Evolutionary conservation across 345 rosid species (phyloP).

Genomic region (Kernera saxatilis): DNA sequence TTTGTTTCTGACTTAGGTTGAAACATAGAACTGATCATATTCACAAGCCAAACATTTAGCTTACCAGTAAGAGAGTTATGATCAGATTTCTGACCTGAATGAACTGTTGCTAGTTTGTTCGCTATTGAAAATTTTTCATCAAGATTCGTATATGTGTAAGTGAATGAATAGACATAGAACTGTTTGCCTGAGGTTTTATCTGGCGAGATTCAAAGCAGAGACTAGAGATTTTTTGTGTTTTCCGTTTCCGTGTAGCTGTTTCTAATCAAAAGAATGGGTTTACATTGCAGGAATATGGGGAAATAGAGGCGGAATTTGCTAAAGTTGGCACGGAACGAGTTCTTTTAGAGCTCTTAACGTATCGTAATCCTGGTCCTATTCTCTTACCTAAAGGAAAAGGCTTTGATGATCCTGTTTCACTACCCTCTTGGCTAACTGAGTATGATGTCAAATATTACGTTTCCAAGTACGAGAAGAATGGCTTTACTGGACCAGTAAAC

Average conservation of each 20-base stretch:
- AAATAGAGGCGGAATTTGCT: conserved; percentile 56
- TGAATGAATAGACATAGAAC: neutral
- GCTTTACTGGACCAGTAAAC: conserved; percentile 78
- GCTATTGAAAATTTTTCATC: neutral
- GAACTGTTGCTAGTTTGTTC: neutral
- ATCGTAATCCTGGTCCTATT: conserved; percentile 49
- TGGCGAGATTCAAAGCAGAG: neutral
- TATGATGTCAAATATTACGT: conserved; percentile 45
- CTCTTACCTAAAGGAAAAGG: conserved; percentile 50
- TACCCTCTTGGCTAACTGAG: conserved; percentile 72
- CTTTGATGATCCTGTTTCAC: conserved; percentile 32
- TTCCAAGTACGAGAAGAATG: conserved; percentile 50
- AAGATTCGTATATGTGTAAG: neutral
- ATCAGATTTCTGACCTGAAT: neutral
- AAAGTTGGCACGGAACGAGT: conserved; percentile 42
- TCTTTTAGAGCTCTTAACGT: conserved; percentile 42
- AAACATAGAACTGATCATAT: neutral
- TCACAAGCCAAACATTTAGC: neutral
- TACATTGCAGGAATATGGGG: conserved; percentile 51
- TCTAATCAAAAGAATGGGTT: neutral
- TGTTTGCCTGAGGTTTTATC: neutral
- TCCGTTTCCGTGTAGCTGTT: neutral
- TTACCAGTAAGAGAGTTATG: neutral
- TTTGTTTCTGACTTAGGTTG: neutral
- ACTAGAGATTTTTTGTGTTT: neutral